Percentiles rank a stretch among this genome's conserved stretches.
Conservation (phyloP, 2,329 filamentous ascomycete species). For the Balansia obtecta region DNA sequence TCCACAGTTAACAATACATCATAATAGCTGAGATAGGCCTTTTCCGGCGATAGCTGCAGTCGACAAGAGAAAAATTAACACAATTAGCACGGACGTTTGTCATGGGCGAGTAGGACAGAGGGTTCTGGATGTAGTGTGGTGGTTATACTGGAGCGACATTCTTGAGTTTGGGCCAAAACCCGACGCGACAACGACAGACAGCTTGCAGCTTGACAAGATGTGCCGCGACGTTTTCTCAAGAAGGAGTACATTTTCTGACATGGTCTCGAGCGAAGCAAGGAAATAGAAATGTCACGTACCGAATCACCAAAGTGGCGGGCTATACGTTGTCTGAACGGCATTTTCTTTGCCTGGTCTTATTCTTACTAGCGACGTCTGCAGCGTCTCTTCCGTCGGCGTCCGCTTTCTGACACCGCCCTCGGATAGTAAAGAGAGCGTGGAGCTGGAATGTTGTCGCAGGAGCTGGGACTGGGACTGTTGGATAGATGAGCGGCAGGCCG, state of each 20-base stretch:
- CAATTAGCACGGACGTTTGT: not conserved
- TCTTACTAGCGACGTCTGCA: not conserved
- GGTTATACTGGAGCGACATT: no score
- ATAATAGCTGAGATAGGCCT: conserved; percentile 28
- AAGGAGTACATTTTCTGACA: not conserved
- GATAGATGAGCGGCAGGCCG: conserved; percentile 5
- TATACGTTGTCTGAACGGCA: conserved; percentile 29
- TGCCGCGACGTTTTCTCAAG: not conserved
- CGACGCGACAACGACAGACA: no score
- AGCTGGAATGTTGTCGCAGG: conserved; percentile 3
- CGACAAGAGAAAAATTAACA: not conserved
- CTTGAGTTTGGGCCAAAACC: no score
- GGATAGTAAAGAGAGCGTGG: not conserved
- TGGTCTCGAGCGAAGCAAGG: not conserved
- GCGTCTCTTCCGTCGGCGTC: conserved; percentile 1
- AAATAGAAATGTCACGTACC: conserved; percentile 19
- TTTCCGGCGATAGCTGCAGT: conserved; percentile 34
- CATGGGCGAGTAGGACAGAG: no score
- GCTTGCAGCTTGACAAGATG: no score
- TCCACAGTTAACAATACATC: conserved; percentile 57
- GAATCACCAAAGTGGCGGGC: conserved; percentile 36
- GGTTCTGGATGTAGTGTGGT: no score
- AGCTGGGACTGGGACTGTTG: conserved; percentile 5
- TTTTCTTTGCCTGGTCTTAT: conserved; percentile 11
- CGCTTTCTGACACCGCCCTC: conserved; percentile 1